Evolutionary conservation across 2,329 filamentous ascomycete genomes (phyloP).

Genomic region (Fusarium sp.): DNA sequence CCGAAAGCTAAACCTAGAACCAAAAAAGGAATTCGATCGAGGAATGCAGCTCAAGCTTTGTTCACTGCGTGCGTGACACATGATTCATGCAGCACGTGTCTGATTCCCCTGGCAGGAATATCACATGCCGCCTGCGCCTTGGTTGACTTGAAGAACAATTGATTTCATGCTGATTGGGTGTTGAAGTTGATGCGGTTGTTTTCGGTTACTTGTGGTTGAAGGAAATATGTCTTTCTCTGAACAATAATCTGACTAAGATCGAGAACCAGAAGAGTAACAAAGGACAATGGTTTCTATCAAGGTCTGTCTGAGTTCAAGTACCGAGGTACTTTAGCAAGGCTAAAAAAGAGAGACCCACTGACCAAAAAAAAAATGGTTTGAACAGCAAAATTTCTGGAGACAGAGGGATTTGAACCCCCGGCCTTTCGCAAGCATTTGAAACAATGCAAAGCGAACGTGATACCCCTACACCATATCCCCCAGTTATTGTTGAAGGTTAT

Average conservation of each 20-base stretch:
- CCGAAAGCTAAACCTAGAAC: neutral
- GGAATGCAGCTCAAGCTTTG: slow-evolving; percentile 25
- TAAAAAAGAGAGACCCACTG: neutral
- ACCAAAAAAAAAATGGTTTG: neutral
- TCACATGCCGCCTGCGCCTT: slow-evolving; percentile 19
- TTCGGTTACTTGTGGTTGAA: neutral
- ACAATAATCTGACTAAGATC: neutral
- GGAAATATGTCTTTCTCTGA: neutral
- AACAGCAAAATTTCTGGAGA: slow-evolving; percentile 37
- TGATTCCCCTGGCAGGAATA: slow-evolving; percentile 11
- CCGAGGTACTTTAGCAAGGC: neutral
- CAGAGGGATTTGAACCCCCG: slow-evolving; percentile 48
- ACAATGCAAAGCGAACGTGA: slow-evolving; percentile 46
- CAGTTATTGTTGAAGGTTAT: neutral
- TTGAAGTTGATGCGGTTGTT: neutral
- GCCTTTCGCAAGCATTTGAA: slow-evolving; percentile 39
- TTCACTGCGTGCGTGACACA: slow-evolving; percentile 20
- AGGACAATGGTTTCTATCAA: neutral
- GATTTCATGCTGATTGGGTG: neutral
- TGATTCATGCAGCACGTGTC: slow-evolving; percentile 37
- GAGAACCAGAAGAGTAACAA: neutral
- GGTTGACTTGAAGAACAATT: slow-evolving; percentile 9
- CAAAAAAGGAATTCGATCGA: neutral
- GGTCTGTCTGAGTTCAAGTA: neutral
- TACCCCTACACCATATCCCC: slow-evolving; percentile 48